Evolutionary conservation across 1,284 basidiomycete species (phyloP), one percentile per base, ranked within the genome.

Genomic region (Malassezia vespertilionis): DNA sequence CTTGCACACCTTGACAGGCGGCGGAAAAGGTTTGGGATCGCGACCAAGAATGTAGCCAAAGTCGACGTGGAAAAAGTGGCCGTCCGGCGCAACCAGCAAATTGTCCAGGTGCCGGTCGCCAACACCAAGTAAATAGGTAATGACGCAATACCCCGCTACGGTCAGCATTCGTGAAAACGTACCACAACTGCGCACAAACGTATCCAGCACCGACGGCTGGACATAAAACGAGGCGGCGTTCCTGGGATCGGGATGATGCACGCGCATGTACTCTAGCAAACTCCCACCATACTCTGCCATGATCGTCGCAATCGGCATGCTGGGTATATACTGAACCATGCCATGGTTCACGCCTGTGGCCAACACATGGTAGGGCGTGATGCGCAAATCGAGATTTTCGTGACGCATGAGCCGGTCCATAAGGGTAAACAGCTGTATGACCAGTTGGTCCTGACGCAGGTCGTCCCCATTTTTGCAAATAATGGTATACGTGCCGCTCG

Each of bases 401-500:
- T 93, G 91, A 36, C 88, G 76, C 51, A 97, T 73, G 12, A 97
- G 74, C 24, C 85, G 78, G 69, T 99, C 90, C 93, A 97, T 97
- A 21, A 97, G 79, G 4, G 88, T 93, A 72, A 97, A 91, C 8
- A 97, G 77, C 71, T 97, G 91, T 43, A 96, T 85, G 20, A 96
- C 90, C 24, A 96, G 79, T 71, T 96, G 91, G 69, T 96, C 91
- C 71, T 97, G 93, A 17, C 91, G 82, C 76, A 97, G 81, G 69
- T 99, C 93, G 69, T 99, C 93, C 5, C 93, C 93, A 58, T 95
- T 90, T 72, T 99, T 97, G 77, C 96, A 96, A 56, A 99, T 97
- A 39, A 95, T 78, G 0, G 89, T 84, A 71, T 86, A 97, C 15
- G 46, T 26, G 8, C 12, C 12, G n/a, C n/a, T n/a, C n/a, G n/a